Base-by-base conservation (phyloP, 768 basidiomycete genomes). In the Pleurotus salmoneostramineus region DNA sequence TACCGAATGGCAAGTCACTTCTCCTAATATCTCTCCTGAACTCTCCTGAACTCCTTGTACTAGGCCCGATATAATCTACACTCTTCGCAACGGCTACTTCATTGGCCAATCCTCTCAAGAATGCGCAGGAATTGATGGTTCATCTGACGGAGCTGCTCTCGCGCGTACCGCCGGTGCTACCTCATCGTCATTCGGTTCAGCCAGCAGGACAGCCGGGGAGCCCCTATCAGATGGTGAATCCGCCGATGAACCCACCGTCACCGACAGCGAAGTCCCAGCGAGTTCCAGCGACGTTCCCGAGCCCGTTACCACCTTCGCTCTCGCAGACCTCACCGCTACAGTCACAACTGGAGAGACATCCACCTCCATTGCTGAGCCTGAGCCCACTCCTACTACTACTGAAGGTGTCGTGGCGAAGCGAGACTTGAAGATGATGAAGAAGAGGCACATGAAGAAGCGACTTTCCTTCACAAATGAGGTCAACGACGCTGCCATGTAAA, bases 81-180 rank as follows among this genome's bases (percentile, higher is more conserved):
- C 60, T 3, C 31, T 61, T 15, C 58, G 58, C 33, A 61, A 61
- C 51, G 64, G 65, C 37, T 49, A 65, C 32, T 58, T 69, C 31
- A 58, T 69, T 14, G 62, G 63, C 11, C 61, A 65, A 45, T 57
- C 58, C 5, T 69, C 68, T 3, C 62, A 66, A 56, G 59, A 59
- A 15, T 69, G 68, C 50, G 27, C 61, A 14, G 66, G 62, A 2
- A 64, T 69, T 33, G 67, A 68, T 50, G 66, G 65, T 6, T 43
- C 52, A 14, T 55, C 52, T n/a, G 43, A 36, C 14, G 52, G 52
- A 6, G 40, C 40, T 11, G 6, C 48, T 2, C 33, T 35, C 15
- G 32, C 50, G 6, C 34, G 37, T 15, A 21, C 34, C 12, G 32
- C 34, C 8, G 37, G 37, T 10, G 44, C 44, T 11, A 42, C 35